These are phyloP conservation scores for Camillea tinctor DNA, from an alignment of 2,329 filamentous ascomycete genomes.

Conservation along the genomic window DNA sequence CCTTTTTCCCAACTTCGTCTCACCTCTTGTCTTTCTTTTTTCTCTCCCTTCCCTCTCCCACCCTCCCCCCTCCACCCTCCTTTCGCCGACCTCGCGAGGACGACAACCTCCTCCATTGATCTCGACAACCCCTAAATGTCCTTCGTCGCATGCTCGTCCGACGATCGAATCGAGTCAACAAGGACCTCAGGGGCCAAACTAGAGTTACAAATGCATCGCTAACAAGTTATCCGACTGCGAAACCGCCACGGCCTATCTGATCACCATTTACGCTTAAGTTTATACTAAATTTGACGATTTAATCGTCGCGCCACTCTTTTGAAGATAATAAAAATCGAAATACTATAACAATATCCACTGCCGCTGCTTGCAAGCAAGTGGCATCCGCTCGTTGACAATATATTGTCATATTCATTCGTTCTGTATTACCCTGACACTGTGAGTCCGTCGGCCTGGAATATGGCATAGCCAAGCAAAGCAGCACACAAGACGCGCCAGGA, in stretches of 20 bases:
- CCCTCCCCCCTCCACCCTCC: conserved; percentile 28
- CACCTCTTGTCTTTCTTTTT: conserved; percentile 32
- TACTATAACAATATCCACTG: conserved; percentile 10
- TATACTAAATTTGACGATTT: conserved; percentile 31
- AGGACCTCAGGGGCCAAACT: conserved; percentile 21
- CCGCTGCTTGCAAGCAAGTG: conserved; percentile 29
- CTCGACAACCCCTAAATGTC: conserved; percentile 22
- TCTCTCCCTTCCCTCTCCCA: conserved; percentile 23
- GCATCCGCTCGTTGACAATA: conserved; percentile 42
- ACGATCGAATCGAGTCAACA: conserved; percentile 24
- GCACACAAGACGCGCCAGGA: conserved; percentile 7
- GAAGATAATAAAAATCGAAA: conserved; percentile 16
- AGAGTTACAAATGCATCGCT: conserved; percentile 30
- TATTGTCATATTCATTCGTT: conserved; percentile 49
- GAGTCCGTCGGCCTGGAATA: conserved; percentile 23
- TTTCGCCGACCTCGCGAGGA: conserved; percentile 34
- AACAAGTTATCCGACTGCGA: conserved; percentile 25
- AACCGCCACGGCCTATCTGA: conserved; percentile 24
- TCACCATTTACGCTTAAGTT: conserved; percentile 14
- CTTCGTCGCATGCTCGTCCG: conserved; percentile 22
- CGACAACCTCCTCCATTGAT: conserved; percentile 23
- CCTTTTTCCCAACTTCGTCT: conserved; percentile 12
- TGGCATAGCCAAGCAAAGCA: no score
- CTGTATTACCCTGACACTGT: conserved; percentile 39
- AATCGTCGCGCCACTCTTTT: conserved; percentile 37